A percentile compares a stretch with the other conserved stretches of the same genome.
Conservation (phyloP, 2,329 filamentous ascomycete species). For the Boeremia exigua region DNA sequence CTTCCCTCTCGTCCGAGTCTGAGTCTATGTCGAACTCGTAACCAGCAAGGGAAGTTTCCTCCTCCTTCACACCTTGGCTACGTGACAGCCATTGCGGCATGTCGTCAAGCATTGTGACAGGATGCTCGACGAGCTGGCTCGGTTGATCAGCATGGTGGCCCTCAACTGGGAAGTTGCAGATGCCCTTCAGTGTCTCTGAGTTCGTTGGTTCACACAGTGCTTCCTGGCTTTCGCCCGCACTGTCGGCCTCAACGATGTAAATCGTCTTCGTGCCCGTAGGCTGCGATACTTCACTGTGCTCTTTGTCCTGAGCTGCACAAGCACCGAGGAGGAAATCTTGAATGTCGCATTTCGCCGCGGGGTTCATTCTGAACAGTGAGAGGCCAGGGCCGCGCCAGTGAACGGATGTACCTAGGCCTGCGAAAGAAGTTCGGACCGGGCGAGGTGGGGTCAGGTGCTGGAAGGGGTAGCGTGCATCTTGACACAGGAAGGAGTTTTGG, state of each 20-base stretch:
- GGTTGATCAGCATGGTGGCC: neutral
- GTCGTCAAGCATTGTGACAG: too few relatives aligned
- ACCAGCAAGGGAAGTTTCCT: neutral
- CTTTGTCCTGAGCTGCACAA: conserved; percentile 1
- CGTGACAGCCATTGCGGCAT: too few relatives aligned
- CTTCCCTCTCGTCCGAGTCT: neutral
- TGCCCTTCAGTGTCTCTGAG: neutral
- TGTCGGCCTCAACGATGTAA: neutral
- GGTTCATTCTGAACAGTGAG: conserved; percentile 1
- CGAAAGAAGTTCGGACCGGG: too few relatives aligned
- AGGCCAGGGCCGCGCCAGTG: neutral
- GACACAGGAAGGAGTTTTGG: neutral
- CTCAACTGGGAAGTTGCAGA: neutral
- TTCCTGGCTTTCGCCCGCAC: neutral
- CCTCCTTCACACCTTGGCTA: neutral
- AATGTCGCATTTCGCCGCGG: conserved; percentile 2
- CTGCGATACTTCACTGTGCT: conserved; percentile 4
- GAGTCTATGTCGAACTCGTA: conserved; percentile 5
- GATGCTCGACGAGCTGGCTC: too few relatives aligned
- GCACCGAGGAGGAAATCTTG: conserved; percentile 4
- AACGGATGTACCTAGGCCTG: neutral
- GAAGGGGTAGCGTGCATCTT: neutral
- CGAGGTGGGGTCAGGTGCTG: too few relatives aligned
- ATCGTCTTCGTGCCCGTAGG: conserved; percentile 9
- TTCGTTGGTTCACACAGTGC: neutral